Percentiles rank a stretch among this genome's conserved stretches.
These are phyloP conservation scores for Aspergillus ibericus DNA, from an alignment of 2,329 filamentous ascomycete species.

Conservation along the genomic window DNA sequence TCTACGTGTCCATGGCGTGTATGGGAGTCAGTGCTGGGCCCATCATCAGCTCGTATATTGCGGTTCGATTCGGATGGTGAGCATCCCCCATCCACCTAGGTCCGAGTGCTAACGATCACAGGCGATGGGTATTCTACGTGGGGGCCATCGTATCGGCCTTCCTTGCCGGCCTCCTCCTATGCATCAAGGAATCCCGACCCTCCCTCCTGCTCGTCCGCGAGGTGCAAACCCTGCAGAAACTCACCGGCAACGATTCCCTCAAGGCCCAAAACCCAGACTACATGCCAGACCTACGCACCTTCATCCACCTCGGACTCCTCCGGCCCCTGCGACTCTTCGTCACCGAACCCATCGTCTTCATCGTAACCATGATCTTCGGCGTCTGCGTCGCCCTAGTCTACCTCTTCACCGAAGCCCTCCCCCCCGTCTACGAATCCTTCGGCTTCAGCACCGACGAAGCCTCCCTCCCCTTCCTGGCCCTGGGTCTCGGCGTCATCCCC, in stretches of 20 bases:
- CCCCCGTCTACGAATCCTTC: not conserved
- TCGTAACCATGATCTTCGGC: slow-evolving; percentile 7
- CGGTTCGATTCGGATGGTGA: slow-evolving; percentile 4
- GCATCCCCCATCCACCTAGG: not conserved
- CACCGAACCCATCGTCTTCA: slow-evolving; percentile 7
- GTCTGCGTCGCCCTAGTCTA: slow-evolving; percentile 7
- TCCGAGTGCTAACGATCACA: not conserved
- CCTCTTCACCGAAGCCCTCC: slow-evolving; percentile 5
- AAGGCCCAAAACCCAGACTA: slow-evolving; percentile 8
- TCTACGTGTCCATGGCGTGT: slow-evolving; percentile 2
- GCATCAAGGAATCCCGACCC: slow-evolving; percentile 10
- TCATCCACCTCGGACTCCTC: slow-evolving; percentile 5
- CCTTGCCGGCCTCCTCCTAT: not conserved
- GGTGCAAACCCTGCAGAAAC: not conserved
- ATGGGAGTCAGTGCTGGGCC: slow-evolving; percentile 6
- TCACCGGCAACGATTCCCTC: slow-evolving; percentile 1
- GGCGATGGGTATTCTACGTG: slow-evolving; percentile 13
- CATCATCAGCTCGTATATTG: slow-evolving; percentile 1
- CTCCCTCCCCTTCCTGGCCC: slow-evolving; percentile 26
- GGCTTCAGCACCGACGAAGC: not conserved
- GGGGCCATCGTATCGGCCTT: slow-evolving; percentile 2
- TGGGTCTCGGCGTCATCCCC: slow-evolving; percentile 39
- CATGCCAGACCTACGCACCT: slow-evolving; percentile 3
- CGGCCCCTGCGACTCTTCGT: not conserved
- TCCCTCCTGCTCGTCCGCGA: slow-evolving; percentile 8